These are phyloP conservation scores for Phyllosticta citribraziliensis DNA, from an alignment of 2,329 filamentous ascomycete species.

Conservation along the genomic window DNA sequence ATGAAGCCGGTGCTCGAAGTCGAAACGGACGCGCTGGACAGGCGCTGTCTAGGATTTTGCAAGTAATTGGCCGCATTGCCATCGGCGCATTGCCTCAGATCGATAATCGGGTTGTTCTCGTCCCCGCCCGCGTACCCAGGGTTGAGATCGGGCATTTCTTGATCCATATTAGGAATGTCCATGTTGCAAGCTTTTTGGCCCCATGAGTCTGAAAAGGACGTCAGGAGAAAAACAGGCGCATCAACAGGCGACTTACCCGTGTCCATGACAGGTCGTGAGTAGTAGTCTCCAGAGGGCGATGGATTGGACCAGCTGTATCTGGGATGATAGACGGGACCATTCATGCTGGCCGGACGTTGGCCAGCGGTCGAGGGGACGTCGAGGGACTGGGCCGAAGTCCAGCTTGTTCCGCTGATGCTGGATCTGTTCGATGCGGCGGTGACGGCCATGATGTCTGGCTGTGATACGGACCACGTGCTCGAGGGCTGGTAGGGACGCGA, in stretches of 20 bases:
- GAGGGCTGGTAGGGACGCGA: conserved; percentile 17
- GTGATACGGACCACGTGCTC: conserved; percentile 12
- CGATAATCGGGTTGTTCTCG: conserved; percentile 32
- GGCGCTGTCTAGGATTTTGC: conserved; percentile 48
- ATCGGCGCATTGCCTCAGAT: conserved; percentile 28
- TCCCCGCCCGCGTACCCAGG: conserved; percentile 28
- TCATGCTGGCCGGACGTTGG: conserved; percentile 7
- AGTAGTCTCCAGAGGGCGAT: conserved; percentile 23
- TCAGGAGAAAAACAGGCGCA: conserved; percentile 15
- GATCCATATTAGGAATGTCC: conserved; percentile 28
- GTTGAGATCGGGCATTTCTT: conserved; percentile 28
- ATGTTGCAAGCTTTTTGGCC: conserved; percentile 22
- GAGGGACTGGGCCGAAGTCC: conserved; percentile 16
- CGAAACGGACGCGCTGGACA: conserved; percentile 66
- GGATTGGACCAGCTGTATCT: conserved; percentile 12
- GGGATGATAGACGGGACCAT: background rate
- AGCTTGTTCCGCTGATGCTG: conserved; percentile 8
- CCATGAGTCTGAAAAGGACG: conserved; percentile 24
- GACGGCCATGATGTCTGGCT: conserved; percentile 12
- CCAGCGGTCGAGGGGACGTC: background rate
- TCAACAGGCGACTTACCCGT: conserved; percentile 21
- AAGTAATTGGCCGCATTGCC: conserved; percentile 25
- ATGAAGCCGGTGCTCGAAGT: conserved; percentile 51
- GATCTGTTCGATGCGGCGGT: background rate
- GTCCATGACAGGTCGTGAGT: conserved; percentile 21